phyloP scores from a whole-genome alignment of 164 flowering plant species.

The Stephania japonica region DNA sequence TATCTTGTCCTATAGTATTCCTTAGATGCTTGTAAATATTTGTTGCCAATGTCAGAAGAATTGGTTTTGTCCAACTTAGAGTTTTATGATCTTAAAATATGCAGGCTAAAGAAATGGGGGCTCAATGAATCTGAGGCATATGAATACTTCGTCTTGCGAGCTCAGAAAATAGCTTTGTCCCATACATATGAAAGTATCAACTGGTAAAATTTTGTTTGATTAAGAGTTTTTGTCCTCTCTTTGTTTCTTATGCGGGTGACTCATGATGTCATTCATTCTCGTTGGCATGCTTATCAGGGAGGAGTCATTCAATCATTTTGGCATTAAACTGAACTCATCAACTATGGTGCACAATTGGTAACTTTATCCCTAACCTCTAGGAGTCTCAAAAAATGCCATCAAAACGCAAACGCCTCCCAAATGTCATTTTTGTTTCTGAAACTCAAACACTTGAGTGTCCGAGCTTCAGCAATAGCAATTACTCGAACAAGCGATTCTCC shows the following conservation, averaged over 20 bases:
- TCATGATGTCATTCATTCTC: conserved; percentile 5
- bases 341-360: conserved; percentile 92
- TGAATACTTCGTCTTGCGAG: conserved; percentile 71
- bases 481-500: background rate
- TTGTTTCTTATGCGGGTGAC: background rate
- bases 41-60: background rate
- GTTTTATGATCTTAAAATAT: background rate
- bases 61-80: background rate
- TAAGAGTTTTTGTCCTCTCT: background rate
- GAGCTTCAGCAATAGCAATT: no score
- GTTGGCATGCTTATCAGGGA: conserved; percentile 48
- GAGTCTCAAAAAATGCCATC: no score
- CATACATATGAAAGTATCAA: conserved; percentile 78
- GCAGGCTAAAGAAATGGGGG: conserved; percentile 54
- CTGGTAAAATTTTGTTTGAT: conserved; percentile 40
- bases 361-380: conserved; percentile 3
- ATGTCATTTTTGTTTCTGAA: no score
- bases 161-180: conserved; percentile 72
- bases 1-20: background rate
- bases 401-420: no score
- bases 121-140: conserved; percentile 57
- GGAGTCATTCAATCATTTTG: conserved; percentile 83
- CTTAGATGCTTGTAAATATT: background rate
- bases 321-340: conserved; percentile 53
- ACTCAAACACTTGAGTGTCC: no score